Conservation (phyloP, 495 filamentous ascomycete species). For the Penicillium parvum region DNA sequence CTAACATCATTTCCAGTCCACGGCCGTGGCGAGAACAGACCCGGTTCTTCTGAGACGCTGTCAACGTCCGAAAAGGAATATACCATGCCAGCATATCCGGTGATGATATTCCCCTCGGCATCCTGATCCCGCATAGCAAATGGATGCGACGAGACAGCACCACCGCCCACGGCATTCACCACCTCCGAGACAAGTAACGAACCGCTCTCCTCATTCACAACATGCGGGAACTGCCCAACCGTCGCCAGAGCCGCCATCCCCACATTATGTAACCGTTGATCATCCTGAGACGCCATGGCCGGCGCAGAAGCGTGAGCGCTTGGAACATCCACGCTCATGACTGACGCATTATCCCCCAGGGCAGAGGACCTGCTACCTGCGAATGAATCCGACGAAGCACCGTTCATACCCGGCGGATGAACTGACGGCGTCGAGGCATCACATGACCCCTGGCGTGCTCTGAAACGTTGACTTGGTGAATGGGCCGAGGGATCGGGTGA, state of each 20-base stretch:
- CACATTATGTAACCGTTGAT: conserved; percentile 23
- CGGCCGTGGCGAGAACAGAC: conserved; percentile 4
- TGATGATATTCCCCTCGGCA: neutral
- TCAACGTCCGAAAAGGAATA: conserved; percentile 6
- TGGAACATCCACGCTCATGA: conserved; percentile 6
- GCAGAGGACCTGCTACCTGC: conserved; percentile 1
- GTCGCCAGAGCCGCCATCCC: conserved; percentile 34
- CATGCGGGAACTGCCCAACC: conserved; percentile 29
- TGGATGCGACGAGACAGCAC: neutral
- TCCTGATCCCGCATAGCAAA: neutral
- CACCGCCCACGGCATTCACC: conserved; percentile 27
- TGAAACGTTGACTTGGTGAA: conserved; percentile 2
- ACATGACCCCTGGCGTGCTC: conserved; percentile 23
- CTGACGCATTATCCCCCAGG: conserved; percentile 5
- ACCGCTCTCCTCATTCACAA: conserved; percentile 14
- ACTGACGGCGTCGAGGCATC: conserved; percentile 11
- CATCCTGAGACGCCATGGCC: conserved; percentile 14
- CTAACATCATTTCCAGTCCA: neutral
- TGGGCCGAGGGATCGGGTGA: conserved; percentile 7
- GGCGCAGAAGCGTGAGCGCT: neutral
- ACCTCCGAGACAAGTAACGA: conserved; percentile 25
- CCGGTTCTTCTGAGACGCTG: conserved; percentile 18
- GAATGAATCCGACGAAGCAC: conserved; percentile 4
- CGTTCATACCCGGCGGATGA: conserved; percentile 21
- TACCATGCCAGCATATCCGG: too few species aligned